A percentile compares a stretch with the other conserved stretches of the same genome.
These are phyloP conservation scores for Phytophthora gonapodyides DNA, from an alignment of 352 stramenopile species.

Conservation along the genomic window DNA sequence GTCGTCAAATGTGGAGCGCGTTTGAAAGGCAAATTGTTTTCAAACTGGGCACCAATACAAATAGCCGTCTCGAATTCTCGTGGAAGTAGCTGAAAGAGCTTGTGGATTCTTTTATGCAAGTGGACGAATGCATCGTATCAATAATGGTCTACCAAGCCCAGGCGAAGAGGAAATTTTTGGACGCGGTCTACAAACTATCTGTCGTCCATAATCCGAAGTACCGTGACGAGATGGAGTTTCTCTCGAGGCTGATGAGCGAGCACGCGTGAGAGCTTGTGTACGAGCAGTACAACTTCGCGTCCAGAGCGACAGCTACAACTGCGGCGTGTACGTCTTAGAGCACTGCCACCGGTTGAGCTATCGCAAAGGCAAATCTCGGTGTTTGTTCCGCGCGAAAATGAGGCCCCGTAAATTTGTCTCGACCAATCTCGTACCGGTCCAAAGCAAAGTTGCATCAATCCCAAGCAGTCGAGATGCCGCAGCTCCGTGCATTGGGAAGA, in stretches of 20 bases:
- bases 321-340: too few species aligned
- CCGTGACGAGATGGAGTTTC: slow-evolving; percentile 11
- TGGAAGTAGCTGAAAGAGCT: slow-evolving; percentile 27
- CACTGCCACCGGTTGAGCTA: too few species aligned
- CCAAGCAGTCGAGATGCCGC: too few species aligned
- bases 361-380: too few species aligned
- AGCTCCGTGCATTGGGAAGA: too few species aligned
- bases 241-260: slow-evolving; percentile 22
- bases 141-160: slow-evolving; percentile 21
- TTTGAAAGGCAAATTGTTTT: slow-evolving; percentile 6
- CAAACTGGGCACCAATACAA: slow-evolving; percentile 21
- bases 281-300: slow-evolving; percentile 15
- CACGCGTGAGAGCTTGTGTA: slow-evolving; percentile 23
- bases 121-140: slow-evolving; percentile 19
- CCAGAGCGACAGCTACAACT: too few species aligned
- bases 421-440: too few species aligned
- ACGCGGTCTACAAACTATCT: slow-evolving; percentile 12
- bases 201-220: slow-evolving; percentile 10
- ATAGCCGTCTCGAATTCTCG: slow-evolving; percentile 24
- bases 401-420: too few species aligned
- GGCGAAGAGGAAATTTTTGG: slow-evolving; percentile 12
- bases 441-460: too few species aligned
- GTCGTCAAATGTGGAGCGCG: slow-evolving; percentile 15
- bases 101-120: slow-evolving; percentile 10
- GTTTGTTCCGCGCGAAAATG: too few species aligned